Percentiles rank a stretch among this genome's conserved stretches.
phyloP scores from a whole-genome alignment of 1,139 yeast genomes.

The Yamadazyma kanchanaburiensis region DNA sequence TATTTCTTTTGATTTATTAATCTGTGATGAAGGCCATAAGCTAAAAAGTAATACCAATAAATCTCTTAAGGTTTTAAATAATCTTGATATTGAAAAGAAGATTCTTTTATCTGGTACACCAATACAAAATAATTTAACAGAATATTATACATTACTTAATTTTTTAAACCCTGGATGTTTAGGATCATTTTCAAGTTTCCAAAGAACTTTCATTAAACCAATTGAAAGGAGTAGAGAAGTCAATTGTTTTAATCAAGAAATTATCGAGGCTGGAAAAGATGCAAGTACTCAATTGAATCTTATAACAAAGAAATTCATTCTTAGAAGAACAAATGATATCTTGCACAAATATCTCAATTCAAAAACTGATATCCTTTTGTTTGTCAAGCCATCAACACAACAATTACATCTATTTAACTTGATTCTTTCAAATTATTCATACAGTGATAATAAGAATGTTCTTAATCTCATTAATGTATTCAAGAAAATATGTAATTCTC shows the following conservation, averaged over 20 bases:
- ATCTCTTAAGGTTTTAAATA: constrained; percentile 59
- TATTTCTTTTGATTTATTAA: constrained; percentile 62
- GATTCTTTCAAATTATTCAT: constrained; percentile 23
- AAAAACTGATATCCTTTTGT: constrained; percentile 74
- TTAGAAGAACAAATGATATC: constrained; percentile 70
- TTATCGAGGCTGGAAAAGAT: constrained; percentile 55
- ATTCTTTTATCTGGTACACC: constrained; percentile 89
- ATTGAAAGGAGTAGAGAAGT: constrained; percentile 73
- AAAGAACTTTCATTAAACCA: constrained; percentile 65
- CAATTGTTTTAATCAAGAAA: constrained; percentile 51
- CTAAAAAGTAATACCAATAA: constrained; percentile 71
- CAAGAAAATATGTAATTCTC: constrained; percentile 83
- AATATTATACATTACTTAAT: constrained; percentile 76
- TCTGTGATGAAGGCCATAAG: constrained; percentile 96
- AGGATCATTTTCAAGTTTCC: constrained; percentile 64
- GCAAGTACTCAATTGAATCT: constrained; percentile 60
- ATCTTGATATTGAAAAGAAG: constrained; percentile 53
- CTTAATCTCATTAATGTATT: constrained; percentile 70
- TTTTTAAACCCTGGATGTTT: constrained; percentile 82
- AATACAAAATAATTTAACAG: constrained; percentile 85
- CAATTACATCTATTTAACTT: constrained; percentile 58
- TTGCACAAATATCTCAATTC: constrained; percentile 68
- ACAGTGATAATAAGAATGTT: constrained; percentile 31
- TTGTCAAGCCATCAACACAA: constrained; percentile 66
- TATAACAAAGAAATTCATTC: constrained; percentile 62